phyloP scores from a whole-genome alignment of 1,284 basidiomycete genomes.

The Papiliotrema fonsecae region DNA sequence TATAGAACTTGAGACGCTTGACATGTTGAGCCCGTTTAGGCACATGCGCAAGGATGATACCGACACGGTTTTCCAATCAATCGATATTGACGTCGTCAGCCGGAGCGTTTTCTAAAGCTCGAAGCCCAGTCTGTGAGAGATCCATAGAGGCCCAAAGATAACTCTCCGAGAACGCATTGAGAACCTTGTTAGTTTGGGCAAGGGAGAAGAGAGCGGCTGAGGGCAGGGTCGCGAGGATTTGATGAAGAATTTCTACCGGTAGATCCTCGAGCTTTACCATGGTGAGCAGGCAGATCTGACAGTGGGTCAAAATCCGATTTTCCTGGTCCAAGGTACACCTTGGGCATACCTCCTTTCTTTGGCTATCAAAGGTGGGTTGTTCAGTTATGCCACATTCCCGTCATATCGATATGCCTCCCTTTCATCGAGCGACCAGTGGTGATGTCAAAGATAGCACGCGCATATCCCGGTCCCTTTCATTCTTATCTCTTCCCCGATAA shows the following conservation, averaged over 20 bases:
- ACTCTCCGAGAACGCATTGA: not conserved
- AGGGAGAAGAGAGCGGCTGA: not conserved
- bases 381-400: no score
- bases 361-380: no score
- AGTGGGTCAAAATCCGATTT: no score
- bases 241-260: not conserved
- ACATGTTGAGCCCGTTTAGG: not conserved
- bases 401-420: no score
- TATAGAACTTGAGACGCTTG: not conserved
- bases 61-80: not conserved
- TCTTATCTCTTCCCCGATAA: not conserved
- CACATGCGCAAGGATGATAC: not conserved
- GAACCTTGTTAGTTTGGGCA: not conserved
- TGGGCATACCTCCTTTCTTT: no score
- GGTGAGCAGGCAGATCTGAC: no score
- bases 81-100: not conserved
- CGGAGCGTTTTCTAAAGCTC: not conserved
- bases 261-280: not conserved
- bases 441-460: no score
- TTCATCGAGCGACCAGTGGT: no score
- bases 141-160: not conserved
- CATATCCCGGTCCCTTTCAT: not conserved
- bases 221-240: not conserved
- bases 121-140: not conserved
- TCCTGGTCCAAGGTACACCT: no score